Conservation (phyloP, 208 protist species). For the Acanthamoeba sp. region DNA sequence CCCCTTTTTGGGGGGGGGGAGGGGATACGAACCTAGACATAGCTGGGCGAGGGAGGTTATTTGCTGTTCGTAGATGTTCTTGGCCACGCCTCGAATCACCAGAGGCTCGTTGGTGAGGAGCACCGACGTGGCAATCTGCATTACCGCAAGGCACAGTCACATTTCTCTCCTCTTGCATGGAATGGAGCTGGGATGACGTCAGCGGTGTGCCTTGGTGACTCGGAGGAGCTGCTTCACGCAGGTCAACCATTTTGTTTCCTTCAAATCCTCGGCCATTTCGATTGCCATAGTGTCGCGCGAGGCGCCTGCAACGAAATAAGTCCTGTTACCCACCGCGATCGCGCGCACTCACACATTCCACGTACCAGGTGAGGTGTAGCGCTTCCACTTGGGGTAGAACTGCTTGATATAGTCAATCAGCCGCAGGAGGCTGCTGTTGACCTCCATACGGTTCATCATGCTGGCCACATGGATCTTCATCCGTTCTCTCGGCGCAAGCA, state of each 20-base stretch:
- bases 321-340: background rate
- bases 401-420: background rate
- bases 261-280: conserved; percentile 34
- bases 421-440: conserved; percentile 35
- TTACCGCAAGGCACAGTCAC: background rate
- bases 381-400: conserved; percentile 40
- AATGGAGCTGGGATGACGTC: too few species aligned
- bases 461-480: background rate
- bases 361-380: background rate
- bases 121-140: conserved; percentile 44
- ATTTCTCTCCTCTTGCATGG: too few species aligned
- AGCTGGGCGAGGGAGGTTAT: conserved; percentile 49
- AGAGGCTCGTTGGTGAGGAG: background rate
- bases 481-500: background rate
- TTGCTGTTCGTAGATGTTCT: conserved; percentile 23
- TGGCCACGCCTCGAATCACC: conserved; percentile 6
- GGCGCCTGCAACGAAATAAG: background rate
- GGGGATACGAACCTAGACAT: background rate
- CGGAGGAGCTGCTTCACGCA: conserved; percentile 34
- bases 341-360: background rate
- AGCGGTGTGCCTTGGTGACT: background rate
- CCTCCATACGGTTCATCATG: conserved; percentile 44
- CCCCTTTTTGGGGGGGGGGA: background rate
- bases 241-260: conserved; percentile 5
- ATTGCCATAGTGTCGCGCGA: background rate